Evolutionary conservation across 331 rosid genomes (phyloP).

Genomic region (Cydonia oblonga): DNA sequence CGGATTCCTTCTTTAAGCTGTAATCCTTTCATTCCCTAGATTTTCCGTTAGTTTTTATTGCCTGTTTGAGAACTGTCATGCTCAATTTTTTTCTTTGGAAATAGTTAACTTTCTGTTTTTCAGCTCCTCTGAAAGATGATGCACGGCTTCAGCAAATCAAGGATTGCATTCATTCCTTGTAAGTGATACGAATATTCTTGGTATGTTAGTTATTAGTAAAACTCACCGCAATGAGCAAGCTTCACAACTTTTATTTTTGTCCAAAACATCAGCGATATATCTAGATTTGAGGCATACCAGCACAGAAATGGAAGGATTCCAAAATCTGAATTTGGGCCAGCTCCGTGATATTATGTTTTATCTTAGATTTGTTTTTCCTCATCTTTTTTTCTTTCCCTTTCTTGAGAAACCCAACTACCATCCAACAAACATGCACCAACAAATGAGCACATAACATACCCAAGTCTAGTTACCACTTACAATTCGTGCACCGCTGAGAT

Average conservation of each 20-base stretch:
- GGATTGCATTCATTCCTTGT: slow-evolving; percentile 60
- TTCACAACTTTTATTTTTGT: neutral
- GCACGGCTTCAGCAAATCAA: slow-evolving; percentile 69
- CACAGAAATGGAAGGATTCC: neutral
- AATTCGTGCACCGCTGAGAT: neutral
- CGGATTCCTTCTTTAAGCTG: slow-evolving; percentile 30
- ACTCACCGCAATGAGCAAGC: neutral
- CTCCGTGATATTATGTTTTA: neutral
- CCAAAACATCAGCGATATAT: neutral
- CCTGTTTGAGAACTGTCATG: neutral
- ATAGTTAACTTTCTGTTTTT: slow-evolving; percentile 16
- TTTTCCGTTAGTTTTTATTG: slow-evolving; percentile 1
- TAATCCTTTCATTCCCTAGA: slow-evolving; percentile 17
- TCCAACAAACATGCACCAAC: neutral
- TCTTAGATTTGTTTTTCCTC: neutral
- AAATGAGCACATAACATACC: neutral
- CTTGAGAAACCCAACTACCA: neutral
- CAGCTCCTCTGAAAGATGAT: slow-evolving; percentile 46
- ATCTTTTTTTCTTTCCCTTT: neutral
- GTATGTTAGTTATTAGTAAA: neutral
- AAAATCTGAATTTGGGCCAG: neutral
- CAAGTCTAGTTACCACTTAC: neutral
- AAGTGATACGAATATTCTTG: slow-evolving; percentile 24
- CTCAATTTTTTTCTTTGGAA: neutral
- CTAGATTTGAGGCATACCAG: neutral